phyloP scores from a whole-genome alignment of 2,329 filamentous ascomycete species.

The Trichophyton equinum region DNA sequence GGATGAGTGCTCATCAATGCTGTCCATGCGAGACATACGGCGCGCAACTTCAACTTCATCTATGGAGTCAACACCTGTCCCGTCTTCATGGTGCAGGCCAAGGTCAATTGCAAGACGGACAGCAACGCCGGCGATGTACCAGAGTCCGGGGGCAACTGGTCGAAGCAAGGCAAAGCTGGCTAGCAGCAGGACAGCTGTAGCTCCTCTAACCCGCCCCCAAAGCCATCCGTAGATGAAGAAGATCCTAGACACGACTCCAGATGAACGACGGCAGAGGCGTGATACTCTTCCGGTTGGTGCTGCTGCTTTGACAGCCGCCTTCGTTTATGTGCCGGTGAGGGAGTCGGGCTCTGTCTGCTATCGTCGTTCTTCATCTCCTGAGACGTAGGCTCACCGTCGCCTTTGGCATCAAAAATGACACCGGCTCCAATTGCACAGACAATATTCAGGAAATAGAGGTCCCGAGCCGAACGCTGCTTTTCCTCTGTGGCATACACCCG shows the following conservation, averaged over 20 bases:
- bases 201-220: constrained; percentile 82
- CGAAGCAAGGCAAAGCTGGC: constrained; percentile 84
- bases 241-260: constrained; percentile 71
- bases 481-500: constrained; percentile 60
- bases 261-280: constrained; percentile 86
- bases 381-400: constrained; percentile 13
- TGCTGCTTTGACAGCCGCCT: constrained; percentile 48
- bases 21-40: constrained; percentile 7
- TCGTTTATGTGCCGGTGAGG: constrained; percentile 28
- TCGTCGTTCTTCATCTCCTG: constrained; percentile 3
- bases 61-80: constrained; percentile 48
- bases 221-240: constrained; percentile 49
- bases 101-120: constrained; percentile 82
- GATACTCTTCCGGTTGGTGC: constrained; percentile 83
- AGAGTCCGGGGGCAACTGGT: constrained; percentile 83
- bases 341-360: constrained; percentile 10
- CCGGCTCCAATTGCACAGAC: constrained; percentile 92
- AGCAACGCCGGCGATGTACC: constrained; percentile 95
- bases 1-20: constrained; percentile 5
- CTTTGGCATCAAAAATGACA: constrained; percentile 59
- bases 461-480: constrained; percentile 56
- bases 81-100: constrained; percentile 85
- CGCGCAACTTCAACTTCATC: constrained; percentile 23
- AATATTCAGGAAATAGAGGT: constrained; percentile 92
- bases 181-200: constrained; percentile 84